Percentiles rank a stretch among this genome's conserved stretches.
phyloP scores from a whole-genome alignment of 2,329 filamentous ascomycete genomes.

The Aotearoamyces nothofagi region DNA sequence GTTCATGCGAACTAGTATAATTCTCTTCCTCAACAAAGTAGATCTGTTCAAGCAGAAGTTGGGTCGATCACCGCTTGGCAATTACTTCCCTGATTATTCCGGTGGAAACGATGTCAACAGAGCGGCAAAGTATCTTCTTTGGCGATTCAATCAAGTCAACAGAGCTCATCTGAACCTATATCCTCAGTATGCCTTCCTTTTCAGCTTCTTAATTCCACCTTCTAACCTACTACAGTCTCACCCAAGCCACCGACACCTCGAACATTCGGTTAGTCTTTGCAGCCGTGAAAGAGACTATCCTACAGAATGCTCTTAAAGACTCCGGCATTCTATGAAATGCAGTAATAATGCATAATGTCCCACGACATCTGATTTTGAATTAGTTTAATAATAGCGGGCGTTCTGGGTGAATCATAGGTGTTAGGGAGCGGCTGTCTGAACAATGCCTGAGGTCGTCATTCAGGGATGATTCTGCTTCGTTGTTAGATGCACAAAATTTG shows the following conservation, averaged over 20 bases:
- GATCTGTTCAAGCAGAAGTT: slow-evolving; percentile 97
- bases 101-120: slow-evolving; percentile 97
- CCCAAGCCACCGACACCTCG: slow-evolving; percentile 95
- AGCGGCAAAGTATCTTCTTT: slow-evolving; percentile 91
- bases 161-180: slow-evolving; percentile 91
- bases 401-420: slow-evolving; percentile 5
- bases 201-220: neutral
- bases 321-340: slow-evolving; percentile 71
- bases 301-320: slow-evolving; percentile 96
- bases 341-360: slow-evolving; percentile 10
- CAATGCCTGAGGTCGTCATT: too few species aligned
- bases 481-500: too few species aligned
- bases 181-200: slow-evolving; percentile 65
- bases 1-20: slow-evolving; percentile 99
- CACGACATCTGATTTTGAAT: slow-evolving; percentile 5
- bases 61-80: slow-evolving; percentile 71
- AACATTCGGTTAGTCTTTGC: slow-evolving; percentile 97
- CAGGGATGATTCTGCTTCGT: too few species aligned
- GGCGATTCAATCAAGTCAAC: slow-evolving; percentile 98
- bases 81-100: slow-evolving; percentile 96
- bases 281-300: slow-evolving; percentile 94
- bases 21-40: slow-evolving; percentile 97
- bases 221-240: slow-evolving; percentile 47
- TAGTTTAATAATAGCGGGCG: slow-evolving; percentile 13
- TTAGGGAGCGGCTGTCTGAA: too few species aligned